phyloP scores from a whole-genome alignment of 495 filamentous ascomycete genomes.

The Baudoinia panamericana region DNA sequence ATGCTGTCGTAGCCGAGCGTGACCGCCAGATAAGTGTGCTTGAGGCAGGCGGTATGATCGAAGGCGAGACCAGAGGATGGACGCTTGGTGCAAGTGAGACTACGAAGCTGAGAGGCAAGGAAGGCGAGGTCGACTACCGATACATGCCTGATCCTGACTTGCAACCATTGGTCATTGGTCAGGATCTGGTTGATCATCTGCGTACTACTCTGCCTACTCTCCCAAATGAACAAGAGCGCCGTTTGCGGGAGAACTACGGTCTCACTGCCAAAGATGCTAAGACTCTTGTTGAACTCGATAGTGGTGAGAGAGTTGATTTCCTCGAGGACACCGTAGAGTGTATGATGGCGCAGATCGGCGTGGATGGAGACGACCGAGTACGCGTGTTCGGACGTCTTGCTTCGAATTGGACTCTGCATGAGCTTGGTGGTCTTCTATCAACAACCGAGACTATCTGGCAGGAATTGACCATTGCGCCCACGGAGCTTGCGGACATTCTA shows the following conservation, averaged over 20 bases:
- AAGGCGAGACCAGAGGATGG: conserved; percentile 90
- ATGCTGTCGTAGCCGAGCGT: conserved; percentile 81
- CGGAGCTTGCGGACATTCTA: conserved; percentile 54
- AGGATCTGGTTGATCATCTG: conserved; percentile 52
- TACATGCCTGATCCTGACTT: conserved; percentile 98
- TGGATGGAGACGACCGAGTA: neutral
- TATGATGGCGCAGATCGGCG: conserved; percentile 32
- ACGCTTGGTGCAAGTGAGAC: conserved; percentile 68
- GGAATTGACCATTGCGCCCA: conserved; percentile 42
- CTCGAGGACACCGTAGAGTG: conserved; percentile 59
- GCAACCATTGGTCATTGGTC: conserved; percentile 59
- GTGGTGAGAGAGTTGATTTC: conserved; percentile 69
- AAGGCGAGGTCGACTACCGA: conserved; percentile 92
- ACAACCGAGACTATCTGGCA: conserved; percentile 41
- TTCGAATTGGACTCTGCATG: conserved; percentile 52
- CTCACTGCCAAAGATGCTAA: conserved; percentile 78
- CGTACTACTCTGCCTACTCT: conserved; percentile 45
- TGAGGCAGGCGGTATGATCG: conserved; percentile 61
- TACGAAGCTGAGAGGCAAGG: conserved; percentile 68
- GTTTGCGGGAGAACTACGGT: conserved; percentile 37
- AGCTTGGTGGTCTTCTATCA: conserved; percentile 64
- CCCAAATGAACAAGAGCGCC: conserved; percentile 53
- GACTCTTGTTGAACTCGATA: conserved; percentile 63
- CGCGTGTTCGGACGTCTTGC: conserved; percentile 14
- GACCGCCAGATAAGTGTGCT: conserved; percentile 74